Conservation (phyloP, 768 basidiomycete species). For the Lactarius hengduanensis region DNA sequence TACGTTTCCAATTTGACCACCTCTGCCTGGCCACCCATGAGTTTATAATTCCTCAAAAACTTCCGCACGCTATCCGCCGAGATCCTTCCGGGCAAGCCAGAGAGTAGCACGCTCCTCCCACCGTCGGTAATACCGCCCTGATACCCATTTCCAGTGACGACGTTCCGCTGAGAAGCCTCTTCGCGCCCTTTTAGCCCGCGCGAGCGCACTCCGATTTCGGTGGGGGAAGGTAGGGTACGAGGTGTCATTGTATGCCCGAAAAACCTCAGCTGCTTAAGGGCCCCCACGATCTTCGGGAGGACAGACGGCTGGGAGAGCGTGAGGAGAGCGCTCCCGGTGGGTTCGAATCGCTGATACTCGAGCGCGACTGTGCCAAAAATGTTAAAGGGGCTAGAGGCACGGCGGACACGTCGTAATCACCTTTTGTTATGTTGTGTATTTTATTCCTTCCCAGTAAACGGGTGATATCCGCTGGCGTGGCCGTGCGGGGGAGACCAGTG, state of each 20-base stretch:
- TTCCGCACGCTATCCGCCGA: conserved; percentile 38
- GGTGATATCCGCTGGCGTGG: conserved; percentile 24
- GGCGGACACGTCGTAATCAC: conserved; percentile 2
- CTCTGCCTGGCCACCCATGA: conserved; percentile 46
- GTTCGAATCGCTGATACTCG: conserved; percentile 58
- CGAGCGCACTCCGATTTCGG: conserved; percentile 28
- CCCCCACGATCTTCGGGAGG: conserved; percentile 41
- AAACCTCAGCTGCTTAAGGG: conserved; percentile 46
- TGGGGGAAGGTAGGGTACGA: conserved; percentile 32
- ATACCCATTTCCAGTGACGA: conserved; percentile 46
- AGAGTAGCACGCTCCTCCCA: conserved; percentile 56
- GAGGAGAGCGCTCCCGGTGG: conserved; percentile 58
- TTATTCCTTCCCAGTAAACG: conserved; percentile 23
- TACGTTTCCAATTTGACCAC: conserved; percentile 53
- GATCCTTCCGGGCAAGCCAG: conserved; percentile 58
- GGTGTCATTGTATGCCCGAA: conserved; percentile 46
- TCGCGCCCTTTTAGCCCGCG: conserved; percentile 45
- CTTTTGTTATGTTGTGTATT: conserved; percentile 21
- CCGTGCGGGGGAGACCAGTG: conserved; percentile 23
- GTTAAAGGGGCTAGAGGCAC: not conserved
- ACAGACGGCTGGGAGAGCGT: conserved; percentile 50
- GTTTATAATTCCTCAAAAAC: conserved; percentile 45
- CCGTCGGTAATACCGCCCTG: conserved; percentile 49
- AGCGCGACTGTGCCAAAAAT: conserved; percentile 47
- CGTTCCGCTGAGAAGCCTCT: conserved; percentile 40